Evolutionary conservation across 1,284 basidiomycete species (phyloP), one percentile per base, ranked within the genome.

Genomic region (Testicularia cyperi): DNA sequence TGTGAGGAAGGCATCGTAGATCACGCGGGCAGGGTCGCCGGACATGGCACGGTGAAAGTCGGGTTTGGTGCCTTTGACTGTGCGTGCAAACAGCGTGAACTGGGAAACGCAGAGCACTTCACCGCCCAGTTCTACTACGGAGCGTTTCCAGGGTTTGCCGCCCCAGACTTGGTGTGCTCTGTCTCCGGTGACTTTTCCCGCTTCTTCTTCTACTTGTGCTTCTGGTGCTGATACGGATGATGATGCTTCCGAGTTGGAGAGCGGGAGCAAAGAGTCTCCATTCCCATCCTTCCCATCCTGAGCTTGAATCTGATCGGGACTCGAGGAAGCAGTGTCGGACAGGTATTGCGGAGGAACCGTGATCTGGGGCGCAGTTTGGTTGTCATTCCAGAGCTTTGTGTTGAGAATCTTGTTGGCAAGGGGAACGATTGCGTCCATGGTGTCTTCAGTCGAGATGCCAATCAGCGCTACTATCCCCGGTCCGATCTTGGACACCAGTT

Each of bases 61-160:
- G 8, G 73, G 73, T 27, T 72, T 72, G 16, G 72, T 72, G 0
- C 73, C 73, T 44, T 75, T 74, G 28, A 51, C 55, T 4, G 69
- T 65, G 7, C 63, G 48, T 8, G 73, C 73, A 25, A 70, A 64
- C 20, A 75, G 45, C 2, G 73, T 75, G 38, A 75, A 75, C 27
- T 75, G 73, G 7, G 71, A 74, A 7, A 75, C 70, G 31, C 72
- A 75, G 5, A 75, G 55, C 3, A 75, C 51, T 34, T 75, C 72
- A 2, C 70, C 72, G 1, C 63, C 65, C 3, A 75, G 44, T 12
- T 71, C 70, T 23, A 58, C 37, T 2, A 75, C 72, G 18, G 58
- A 70, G 9, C 42, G 37, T 30, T 62, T 57, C 72, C 72, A 75
- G 4, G 69, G 65, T 29, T 61, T 60, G 21, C 62, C 65, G n/a